phyloP scores from a whole-genome alignment of 208 protist species.

The Leishmania mexicana region DNA sequence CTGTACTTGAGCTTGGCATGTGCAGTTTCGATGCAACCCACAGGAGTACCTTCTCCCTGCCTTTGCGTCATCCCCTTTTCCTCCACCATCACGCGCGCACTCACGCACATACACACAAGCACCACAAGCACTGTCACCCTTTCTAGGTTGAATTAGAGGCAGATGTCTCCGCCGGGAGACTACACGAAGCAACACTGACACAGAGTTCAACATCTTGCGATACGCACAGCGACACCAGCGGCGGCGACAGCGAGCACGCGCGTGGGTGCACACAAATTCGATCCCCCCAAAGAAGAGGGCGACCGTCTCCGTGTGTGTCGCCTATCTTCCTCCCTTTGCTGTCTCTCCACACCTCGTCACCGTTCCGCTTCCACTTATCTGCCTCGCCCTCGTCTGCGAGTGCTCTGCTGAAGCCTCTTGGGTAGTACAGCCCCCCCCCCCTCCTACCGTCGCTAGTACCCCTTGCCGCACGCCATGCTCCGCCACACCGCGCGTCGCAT shows the following conservation, averaged over 20 bases:
- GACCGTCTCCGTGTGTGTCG: neutral
- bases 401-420: neutral
- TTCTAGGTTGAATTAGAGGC: neutral
- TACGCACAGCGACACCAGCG: neutral
- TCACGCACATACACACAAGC: neutral
- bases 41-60: neutral
- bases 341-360: neutral
- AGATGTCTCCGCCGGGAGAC: neutral
- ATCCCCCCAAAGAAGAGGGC: neutral
- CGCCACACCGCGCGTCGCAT: conserved; percentile 48
- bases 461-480: conserved; percentile 38
- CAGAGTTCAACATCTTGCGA: neutral
- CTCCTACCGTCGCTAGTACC: neutral
- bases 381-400: neutral
- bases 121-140: neutral
- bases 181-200: neutral
- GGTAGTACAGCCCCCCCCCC: neutral
- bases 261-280: neutral
- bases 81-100: neutral
- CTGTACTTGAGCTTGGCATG: neutral
- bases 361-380: conserved; percentile 8
- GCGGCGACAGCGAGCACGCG: neutral
- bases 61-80: neutral
- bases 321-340: neutral
- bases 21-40: neutral